Conservation (phyloP, 768 basidiomycete genomes). For the Piloderma croceum region DNA sequence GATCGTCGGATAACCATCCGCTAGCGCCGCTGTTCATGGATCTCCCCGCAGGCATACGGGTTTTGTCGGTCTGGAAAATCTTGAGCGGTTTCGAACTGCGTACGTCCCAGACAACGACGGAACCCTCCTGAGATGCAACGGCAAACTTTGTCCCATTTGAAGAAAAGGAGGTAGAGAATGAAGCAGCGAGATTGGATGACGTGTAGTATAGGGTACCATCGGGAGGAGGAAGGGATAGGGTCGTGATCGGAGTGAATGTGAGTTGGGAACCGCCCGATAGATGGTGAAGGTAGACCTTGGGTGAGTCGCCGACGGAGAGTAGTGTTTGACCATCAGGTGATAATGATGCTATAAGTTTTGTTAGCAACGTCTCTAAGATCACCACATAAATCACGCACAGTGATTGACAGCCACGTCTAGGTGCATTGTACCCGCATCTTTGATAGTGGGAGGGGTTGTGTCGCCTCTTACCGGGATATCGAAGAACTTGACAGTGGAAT, state of each 20-base stretch:
- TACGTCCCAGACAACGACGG: constrained; percentile 80
- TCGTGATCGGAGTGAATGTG: constrained; percentile 60
- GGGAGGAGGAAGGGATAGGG: constrained; percentile 61
- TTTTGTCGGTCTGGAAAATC: constrained; percentile 53
- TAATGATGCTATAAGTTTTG: constrained; percentile 58
- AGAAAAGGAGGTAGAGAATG: constrained; percentile 78
- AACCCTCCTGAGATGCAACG: constrained; percentile 77
- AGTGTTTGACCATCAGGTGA: constrained; percentile 85
- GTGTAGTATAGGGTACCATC: constrained; percentile 34
- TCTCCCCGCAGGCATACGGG: constrained; percentile 21
- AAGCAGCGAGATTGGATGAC: constrained; percentile 51
- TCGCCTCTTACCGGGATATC: constrained; percentile 56
- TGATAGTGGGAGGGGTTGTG: constrained; percentile 35
- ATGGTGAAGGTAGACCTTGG: constrained; percentile 77
- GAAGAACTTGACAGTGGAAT: constrained; percentile 74
- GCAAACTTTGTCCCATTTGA: constrained; percentile 74
- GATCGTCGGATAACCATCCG: constrained; percentile 56
- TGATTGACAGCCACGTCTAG: constrained; percentile 77
- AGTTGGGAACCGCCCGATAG: constrained; percentile 60
- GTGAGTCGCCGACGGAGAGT: constrained; percentile 87
- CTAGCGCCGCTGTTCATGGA: constrained; percentile 36
- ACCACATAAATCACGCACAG: constrained; percentile 56
- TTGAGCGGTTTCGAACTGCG: constrained; percentile 66
- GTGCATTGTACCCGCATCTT: constrained; percentile 46
- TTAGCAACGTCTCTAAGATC: background rate